These are phyloP conservation scores for Exophiala aquamarina DNA, from an alignment of 2,329 filamentous ascomycete species.

Conservation along the genomic window DNA sequence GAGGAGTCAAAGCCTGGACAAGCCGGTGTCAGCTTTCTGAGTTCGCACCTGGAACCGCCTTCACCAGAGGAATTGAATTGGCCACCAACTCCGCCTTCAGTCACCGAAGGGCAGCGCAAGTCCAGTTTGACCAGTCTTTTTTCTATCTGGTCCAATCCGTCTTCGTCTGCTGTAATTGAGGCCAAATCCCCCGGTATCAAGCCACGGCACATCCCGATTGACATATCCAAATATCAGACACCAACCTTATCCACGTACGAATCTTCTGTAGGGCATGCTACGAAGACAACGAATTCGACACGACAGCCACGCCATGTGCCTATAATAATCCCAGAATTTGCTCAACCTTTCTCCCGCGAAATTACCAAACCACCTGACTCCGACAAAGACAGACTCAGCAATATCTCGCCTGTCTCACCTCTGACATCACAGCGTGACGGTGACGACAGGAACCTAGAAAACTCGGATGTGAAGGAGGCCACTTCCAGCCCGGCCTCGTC, in stretches of 20 bases:
- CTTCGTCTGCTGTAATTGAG: conserved; percentile 7
- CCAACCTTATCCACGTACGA: conserved; percentile 13
- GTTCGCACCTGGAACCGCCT: conserved; percentile 23
- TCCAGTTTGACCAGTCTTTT: conserved; percentile 10
- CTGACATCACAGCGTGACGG: conserved; percentile 2
- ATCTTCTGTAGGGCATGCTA: conserved; percentile 5
- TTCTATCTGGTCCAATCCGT: conserved; percentile 17
- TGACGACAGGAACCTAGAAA: conserved; percentile 7
- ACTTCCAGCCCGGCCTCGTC: conserved; percentile 4
- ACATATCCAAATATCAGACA: conserved; percentile 16
- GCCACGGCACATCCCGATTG: conserved; percentile 17
- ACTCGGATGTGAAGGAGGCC: conserved; percentile 14
- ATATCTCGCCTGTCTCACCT: conserved; percentile 17
- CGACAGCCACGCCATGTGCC: conserved; percentile 31
- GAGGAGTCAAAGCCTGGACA: conserved; percentile 7
- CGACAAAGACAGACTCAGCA: conserved; percentile 14
- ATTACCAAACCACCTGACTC: conserved; percentile 17
- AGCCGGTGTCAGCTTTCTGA: conserved; percentile 10
- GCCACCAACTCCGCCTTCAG: conserved; percentile 13
- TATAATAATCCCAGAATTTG: conserved; percentile 33
- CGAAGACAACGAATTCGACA: conserved; percentile 17
- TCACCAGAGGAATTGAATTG: conserved; percentile 21
- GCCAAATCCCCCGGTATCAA: conserved; percentile 5
- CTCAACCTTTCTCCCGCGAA: conserved; percentile 28
- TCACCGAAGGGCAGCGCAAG: conserved; percentile 10